Evolutionary conservation across 2,329 filamentous ascomycete species (phyloP), one percentile per base, ranked within the genome.

Genomic region (Zasmidium citrigriseum): DNA sequence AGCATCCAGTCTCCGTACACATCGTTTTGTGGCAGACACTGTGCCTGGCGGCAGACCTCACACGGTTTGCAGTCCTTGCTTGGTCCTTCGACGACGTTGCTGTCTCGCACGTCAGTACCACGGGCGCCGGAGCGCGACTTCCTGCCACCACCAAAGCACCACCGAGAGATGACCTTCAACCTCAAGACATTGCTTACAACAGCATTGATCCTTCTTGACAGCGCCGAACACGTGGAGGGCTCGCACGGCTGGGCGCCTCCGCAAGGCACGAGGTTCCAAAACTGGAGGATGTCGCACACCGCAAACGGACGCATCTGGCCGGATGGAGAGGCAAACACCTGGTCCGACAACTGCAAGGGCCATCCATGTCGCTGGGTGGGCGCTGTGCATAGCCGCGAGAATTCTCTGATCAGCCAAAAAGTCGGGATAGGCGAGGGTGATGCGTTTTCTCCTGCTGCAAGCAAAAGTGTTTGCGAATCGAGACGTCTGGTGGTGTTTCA

Each of bases 331-430:
- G 16, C 14, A 41, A 41, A 41, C 34, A n/a, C 34, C 4, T 41
- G 34, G 34, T 41, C 34, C 34, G 34, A 41, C 5, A 41, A 16
- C 7, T 10, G 46, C 16, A 25, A 12, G 16, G 46, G 27, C 21
- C 12, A 49, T 10, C 46, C 21, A 41, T 41, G 34, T 41, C 34
- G 34, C 16, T 41, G 34, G 34, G 34, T 29, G 51, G 23, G 24
- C 51, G 18, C 18, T 45, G 41, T 54, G 51, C 51, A 54, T 46
- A 29, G 21, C 50, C 34, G 29, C 50, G 34, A 52, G 20, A 23
- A 52, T 5, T 46, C 16, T 41, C 22, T 29, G 22, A 20, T 7
- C 52, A 29, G 38, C 41, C 41, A 46, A 12, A 46, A 54, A 16
- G 52, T 29, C 41, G 52, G 52, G 5, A 46, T 9, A 12, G 27